Conservation (phyloP, 768 basidiomycete genomes). For the Lactifluus subvellereus region DNA sequence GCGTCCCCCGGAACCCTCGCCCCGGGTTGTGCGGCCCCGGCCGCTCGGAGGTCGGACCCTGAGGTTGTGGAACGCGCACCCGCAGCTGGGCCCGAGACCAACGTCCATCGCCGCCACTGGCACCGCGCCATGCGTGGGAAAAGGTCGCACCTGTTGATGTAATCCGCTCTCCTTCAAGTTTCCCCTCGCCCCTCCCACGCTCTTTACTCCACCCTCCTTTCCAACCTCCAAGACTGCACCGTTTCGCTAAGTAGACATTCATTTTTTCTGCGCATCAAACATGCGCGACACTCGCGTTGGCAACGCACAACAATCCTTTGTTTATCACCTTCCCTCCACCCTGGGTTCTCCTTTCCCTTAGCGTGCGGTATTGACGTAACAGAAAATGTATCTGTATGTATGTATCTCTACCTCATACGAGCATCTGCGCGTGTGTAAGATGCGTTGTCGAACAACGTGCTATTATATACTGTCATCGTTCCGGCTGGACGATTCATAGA, state of each 20-base stretch:
- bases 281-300: neutral
- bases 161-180: neutral
- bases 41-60: neutral
- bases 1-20: neutral
- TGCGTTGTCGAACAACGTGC: neutral
- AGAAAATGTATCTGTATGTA: constrained; percentile 2
- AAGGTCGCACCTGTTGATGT: neutral
- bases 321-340: neutral
- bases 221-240: neutral
- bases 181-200: neutral
- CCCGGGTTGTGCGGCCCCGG: neutral
- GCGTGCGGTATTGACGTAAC: constrained; percentile 1
- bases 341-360: neutral
- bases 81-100: neutral
- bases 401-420: neutral
- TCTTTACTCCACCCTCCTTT: neutral
- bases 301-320: neutral
- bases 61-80: neutral
- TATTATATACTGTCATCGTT: neutral
- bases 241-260: neutral
- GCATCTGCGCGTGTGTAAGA: neutral
- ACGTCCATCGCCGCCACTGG: neutral
- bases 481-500: neutral
- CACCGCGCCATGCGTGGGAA: constrained; percentile 17
- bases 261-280: neutral